Conservation (phyloP, 83 land plant genomes). For the Picea mariana region DNA sequence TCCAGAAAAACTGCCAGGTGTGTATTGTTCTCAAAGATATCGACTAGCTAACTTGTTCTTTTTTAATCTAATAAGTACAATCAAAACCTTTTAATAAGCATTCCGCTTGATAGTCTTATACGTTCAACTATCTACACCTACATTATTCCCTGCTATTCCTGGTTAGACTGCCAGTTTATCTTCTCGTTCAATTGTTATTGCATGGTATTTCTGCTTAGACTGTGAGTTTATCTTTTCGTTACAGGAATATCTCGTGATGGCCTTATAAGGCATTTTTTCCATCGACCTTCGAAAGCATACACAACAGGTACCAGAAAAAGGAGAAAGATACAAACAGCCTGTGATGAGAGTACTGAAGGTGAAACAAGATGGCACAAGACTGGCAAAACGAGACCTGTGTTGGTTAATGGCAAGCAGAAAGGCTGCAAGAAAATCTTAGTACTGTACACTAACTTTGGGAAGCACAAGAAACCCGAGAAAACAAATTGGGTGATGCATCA, state of each 20-base stretch:
- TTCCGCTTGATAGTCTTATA: too few species aligned
- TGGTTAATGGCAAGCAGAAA: slow-evolving; percentile 48
- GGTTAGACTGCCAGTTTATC: too few species aligned
- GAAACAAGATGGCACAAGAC: slow-evolving; percentile 86
- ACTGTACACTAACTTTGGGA: slow-evolving; percentile 86
- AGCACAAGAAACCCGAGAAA: slow-evolving; percentile 80
- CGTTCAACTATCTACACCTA: too few species aligned
- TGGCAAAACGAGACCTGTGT: slow-evolving; percentile 78
- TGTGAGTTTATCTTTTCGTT: too few species aligned
- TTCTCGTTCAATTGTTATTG: too few species aligned
- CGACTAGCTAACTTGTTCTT: too few species aligned
- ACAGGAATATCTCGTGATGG: slow-evolving; percentile 80
- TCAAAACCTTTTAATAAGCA: too few species aligned
- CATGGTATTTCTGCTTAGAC: too few species aligned
- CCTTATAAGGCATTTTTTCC: slow-evolving; percentile 79
- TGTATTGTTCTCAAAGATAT: too few species aligned
- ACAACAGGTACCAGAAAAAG: slow-evolving; percentile 84
- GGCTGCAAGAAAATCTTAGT: slow-evolving; percentile 94
- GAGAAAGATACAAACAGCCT: slow-evolving; percentile 42
- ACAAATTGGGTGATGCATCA: slow-evolving; percentile 99
- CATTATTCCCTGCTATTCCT: too few species aligned
- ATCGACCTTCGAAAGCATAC: slow-evolving; percentile 85
- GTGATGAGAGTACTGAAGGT: slow-evolving; percentile 6
- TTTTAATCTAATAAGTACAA: too few species aligned
- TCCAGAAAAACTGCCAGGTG: slow-evolving; percentile 79